Conservation (phyloP, 2,329 filamentous ascomycete genomes). For the Tolypocladium guangdongense region DNA sequence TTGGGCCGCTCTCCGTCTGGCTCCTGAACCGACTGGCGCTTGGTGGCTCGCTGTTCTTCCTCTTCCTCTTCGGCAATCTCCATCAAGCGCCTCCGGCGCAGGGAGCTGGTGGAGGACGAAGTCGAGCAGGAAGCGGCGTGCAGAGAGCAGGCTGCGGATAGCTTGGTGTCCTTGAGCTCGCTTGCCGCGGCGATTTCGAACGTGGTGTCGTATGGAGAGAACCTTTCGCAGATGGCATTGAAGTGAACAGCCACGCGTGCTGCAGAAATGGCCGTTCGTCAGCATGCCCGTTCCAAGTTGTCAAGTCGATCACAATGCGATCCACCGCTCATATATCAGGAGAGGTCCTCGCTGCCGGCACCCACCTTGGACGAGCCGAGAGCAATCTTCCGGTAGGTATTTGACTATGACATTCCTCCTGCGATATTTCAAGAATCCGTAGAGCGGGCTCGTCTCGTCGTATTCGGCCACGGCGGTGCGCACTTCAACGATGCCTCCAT, state of each 20-base stretch:
- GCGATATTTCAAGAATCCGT: slow-evolving; percentile 83
- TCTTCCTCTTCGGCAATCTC: slow-evolving; percentile 93
- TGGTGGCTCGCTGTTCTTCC: slow-evolving; percentile 52
- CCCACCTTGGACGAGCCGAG: slow-evolving; percentile 83
- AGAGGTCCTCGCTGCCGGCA: slow-evolving; percentile 4
- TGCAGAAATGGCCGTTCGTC: slow-evolving; percentile 25
- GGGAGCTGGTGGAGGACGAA: slow-evolving; percentile 73
- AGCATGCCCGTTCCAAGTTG: background rate
- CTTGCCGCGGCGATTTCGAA: slow-evolving; percentile 65
- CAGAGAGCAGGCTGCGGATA: slow-evolving; percentile 80
- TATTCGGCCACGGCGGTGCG: slow-evolving; percentile 68
- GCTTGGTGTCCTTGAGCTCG: slow-evolving; percentile 76
- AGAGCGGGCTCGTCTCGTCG: slow-evolving; percentile 77
- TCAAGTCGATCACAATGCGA: background rate
- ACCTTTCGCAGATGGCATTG: slow-evolving; percentile 55
- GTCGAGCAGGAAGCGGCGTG: slow-evolving; percentile 81
- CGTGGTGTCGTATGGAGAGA: slow-evolving; percentile 76
- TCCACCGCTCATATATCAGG: background rate
- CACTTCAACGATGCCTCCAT: slow-evolving; percentile 73
- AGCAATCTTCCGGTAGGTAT: slow-evolving; percentile 84
- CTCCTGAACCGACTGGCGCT: slow-evolving; percentile 46
- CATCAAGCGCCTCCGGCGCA: slow-evolving; percentile 66
- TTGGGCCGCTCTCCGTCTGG: slow-evolving; percentile 17
- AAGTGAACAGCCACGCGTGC: slow-evolving; percentile 73
- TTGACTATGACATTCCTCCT: slow-evolving; percentile 86